Evolutionary conservation across 306 rosid genomes (phyloP).

Genomic region (Oxytropis ochrocephala): DNA sequence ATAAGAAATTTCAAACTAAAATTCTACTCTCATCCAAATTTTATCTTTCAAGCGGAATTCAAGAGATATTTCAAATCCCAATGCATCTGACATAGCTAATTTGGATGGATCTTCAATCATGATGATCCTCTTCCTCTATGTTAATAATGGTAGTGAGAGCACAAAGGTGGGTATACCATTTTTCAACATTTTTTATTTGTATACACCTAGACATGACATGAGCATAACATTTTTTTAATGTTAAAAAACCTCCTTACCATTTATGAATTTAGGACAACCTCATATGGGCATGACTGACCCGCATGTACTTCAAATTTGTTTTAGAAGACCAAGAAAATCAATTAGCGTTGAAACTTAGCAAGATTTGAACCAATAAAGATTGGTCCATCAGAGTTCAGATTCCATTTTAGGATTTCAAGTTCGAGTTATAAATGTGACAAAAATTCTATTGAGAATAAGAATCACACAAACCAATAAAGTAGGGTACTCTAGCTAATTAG

Average conservation of each 20-base stretch:
- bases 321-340: slow-evolving; percentile 11
- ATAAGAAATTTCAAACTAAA: too few relatives aligned
- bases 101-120: slow-evolving; percentile 1
- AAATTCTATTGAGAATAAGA: too few relatives aligned
- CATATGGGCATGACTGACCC: slow-evolving; percentile 38
- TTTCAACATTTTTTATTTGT: neutral
- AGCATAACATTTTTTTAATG: neutral
- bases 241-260: slow-evolving; percentile 13
- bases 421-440: too few relatives aligned
- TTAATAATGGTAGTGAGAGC: neutral
- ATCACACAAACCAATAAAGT: too few relatives aligned
- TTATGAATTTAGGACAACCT: slow-evolving; percentile 30
- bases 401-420: too few relatives aligned
- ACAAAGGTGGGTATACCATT: slow-evolving; percentile 8
- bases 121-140: neutral
- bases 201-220: neutral
- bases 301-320: neutral
- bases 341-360: slow-evolving; percentile 11
- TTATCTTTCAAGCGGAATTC: neutral
- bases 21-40: neutral
- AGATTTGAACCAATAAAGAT: too few relatives aligned
- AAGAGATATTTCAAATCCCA: slow-evolving; percentile 8
- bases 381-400: too few relatives aligned
- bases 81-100: slow-evolving; percentile 20
- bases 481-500: too few relatives aligned